phyloP scores from a whole-genome alignment of 768 basidiomycete genomes.

The Lentinula boryana region DNA sequence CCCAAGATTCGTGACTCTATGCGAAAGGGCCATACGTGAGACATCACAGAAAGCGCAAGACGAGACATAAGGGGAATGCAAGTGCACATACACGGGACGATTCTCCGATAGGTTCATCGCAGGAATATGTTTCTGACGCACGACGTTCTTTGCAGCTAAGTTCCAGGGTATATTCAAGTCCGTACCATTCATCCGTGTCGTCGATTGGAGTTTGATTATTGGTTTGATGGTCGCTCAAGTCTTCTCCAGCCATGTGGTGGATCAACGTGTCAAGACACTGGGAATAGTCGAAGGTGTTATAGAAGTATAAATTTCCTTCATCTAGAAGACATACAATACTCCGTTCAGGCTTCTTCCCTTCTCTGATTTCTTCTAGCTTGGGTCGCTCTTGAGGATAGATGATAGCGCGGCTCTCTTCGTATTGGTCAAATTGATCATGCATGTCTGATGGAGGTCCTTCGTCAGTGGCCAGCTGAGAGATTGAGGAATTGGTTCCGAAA shows the following conservation, averaged over 20 bases:
- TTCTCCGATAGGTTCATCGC: constrained; percentile 17
- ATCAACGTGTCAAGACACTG: too few species aligned
- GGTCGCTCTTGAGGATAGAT: too few species aligned
- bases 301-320: too few species aligned
- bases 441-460: too few species aligned
- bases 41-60: too few species aligned
- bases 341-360: too few species aligned
- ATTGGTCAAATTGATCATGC: too few species aligned
- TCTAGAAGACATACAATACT: too few species aligned
- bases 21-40: neutral
- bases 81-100: constrained; percentile 29
- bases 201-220: constrained; percentile 1
- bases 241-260: too few species aligned
- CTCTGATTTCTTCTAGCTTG: too few species aligned
- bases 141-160: constrained; percentile 28
- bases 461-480: constrained; percentile 30
- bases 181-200: constrained; percentile 34
- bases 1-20: constrained; percentile 41
- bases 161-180: constrained; percentile 37
- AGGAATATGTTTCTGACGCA: neutral
- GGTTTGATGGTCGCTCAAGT: constrained; percentile 3
- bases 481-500: neutral
- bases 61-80: neutral
- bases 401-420: too few species aligned
- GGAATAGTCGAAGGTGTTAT: too few species aligned